Evolutionary conservation across 768 basidiomycete genomes (phyloP).

Genomic region (Cystobasidium ongulense): DNA sequence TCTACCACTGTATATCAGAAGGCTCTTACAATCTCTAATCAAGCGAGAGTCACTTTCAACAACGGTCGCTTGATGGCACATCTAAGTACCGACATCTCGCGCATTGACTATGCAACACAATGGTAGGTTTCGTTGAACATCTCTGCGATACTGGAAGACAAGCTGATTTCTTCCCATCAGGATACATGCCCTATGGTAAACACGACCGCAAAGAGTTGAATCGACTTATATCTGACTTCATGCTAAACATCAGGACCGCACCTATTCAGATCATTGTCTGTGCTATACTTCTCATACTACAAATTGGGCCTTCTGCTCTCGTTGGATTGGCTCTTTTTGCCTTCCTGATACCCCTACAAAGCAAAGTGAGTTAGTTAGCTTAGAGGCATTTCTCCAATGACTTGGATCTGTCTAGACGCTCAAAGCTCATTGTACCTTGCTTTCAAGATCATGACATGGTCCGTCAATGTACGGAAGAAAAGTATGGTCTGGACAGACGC

Average conservation of each 20-base stretch:
- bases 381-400: conserved; percentile 61
- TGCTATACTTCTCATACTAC: conserved; percentile 63
- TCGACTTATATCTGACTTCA: neutral
- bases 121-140: conserved; percentile 51
- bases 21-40: conserved; percentile 66
- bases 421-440: conserved; percentile 53
- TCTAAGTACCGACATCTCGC: conserved; percentile 82
- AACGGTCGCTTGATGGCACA: conserved; percentile 88
- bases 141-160: neutral
- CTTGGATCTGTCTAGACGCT: too few species aligned
- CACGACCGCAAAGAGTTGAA: neutral
- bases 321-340: conserved; percentile 60
- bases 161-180: conserved; percentile 39
- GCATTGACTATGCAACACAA: conserved; percentile 69
- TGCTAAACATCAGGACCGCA: neutral
- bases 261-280: conserved; percentile 66
- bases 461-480: conserved; percentile 62
- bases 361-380: conserved; percentile 62
- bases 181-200: conserved; percentile 62
- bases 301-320: conserved; percentile 55
- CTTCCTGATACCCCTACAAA: conserved; percentile 64
- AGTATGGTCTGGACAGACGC: conserved; percentile 83
- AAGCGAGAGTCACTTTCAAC: conserved; percentile 66
- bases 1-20: conserved; percentile 78
- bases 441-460: conserved; percentile 67